These are phyloP conservation scores for Rhizopogon roseolus DNA, from an alignment of 768 basidiomycete genomes.

Conservation along the genomic window DNA sequence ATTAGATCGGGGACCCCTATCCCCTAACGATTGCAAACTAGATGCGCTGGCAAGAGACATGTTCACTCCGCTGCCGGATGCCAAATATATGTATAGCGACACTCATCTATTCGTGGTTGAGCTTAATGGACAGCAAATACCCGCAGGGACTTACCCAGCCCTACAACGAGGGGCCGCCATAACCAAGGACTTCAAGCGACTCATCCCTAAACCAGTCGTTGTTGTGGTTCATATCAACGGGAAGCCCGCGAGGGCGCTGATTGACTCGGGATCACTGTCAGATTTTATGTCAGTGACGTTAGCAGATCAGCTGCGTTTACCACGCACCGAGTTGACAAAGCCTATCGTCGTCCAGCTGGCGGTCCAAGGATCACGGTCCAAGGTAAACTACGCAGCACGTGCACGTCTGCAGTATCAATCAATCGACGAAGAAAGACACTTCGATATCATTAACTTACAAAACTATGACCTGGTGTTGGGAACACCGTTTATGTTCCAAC, in stretches of 20 bases:
- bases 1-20: too few relatives aligned
- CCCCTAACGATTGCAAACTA: too few relatives aligned
- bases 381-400: slow-evolving; percentile 14
- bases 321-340: slow-evolving; percentile 1
- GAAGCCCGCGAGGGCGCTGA: slow-evolving; percentile 24
- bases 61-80: too few relatives aligned
- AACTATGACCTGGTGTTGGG: slow-evolving; percentile 35
- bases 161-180: slow-evolving; percentile 10
- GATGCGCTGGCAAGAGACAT: too few relatives aligned
- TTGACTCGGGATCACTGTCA: slow-evolving; percentile 34
- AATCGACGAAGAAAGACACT: slow-evolving; percentile 8
- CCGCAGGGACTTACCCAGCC: not conserved
- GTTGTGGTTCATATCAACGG: slow-evolving; percentile 29
- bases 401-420: slow-evolving; percentile 9
- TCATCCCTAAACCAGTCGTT: slow-evolving; percentile 28
- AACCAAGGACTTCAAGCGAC: slow-evolving; percentile 9
- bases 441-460: slow-evolving; percentile 33
- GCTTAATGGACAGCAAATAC: not conserved
- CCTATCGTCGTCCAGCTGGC: slow-evolving; percentile 25
- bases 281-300: slow-evolving; percentile 34
- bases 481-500: slow-evolving; percentile 17
- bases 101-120: not conserved
- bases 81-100: too few relatives aligned
- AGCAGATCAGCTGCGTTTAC: slow-evolving; percentile 3
- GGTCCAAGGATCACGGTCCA: slow-evolving; percentile 23